phyloP scores from a whole-genome alignment of 805 yeast species.

The Cyberlindnera samutprakarnensis region DNA sequence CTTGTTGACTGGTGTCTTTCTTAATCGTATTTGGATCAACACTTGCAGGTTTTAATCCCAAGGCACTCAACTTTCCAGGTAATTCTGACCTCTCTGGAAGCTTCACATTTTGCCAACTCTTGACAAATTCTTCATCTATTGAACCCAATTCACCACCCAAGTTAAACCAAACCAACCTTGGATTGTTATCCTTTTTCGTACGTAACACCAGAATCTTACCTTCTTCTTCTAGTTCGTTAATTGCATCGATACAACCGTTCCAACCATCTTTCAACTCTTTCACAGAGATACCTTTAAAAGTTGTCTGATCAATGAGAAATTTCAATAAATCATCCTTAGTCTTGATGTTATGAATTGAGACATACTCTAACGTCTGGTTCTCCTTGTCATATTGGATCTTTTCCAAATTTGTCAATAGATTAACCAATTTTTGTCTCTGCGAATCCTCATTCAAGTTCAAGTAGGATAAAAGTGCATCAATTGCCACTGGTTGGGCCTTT shows the following conservation, averaged over 20 bases:
- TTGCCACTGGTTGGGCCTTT: constrained; percentile 59
- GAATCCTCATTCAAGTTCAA: constrained; percentile 40
- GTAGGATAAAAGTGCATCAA: constrained; percentile 59
- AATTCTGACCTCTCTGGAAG: constrained; percentile 79
- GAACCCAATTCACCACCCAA: constrained; percentile 62
- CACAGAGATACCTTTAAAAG: constrained; percentile 82
- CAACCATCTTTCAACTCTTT: constrained; percentile 78
- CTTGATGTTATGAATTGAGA: constrained; percentile 82
- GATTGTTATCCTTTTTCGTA: constrained; percentile 88
- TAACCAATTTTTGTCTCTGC: constrained; percentile 59
- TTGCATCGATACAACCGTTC: constrained; percentile 79
- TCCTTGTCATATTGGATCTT: constrained; percentile 63
- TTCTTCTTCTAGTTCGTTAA: constrained; percentile 70
- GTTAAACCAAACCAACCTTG: constrained; percentile 91
- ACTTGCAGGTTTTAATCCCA: constrained; percentile 93
- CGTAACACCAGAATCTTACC: constrained; percentile 75
- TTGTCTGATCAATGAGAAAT: constrained; percentile 70
- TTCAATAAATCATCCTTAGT: constrained; percentile 69
- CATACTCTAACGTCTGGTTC: constrained; percentile 68
- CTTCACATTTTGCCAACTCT: constrained; percentile 71
- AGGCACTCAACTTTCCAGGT: constrained; percentile 67
- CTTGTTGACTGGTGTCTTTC: constrained; percentile 49
- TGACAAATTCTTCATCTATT: constrained; percentile 75
- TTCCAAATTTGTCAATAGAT: constrained; percentile 67
- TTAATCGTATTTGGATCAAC: constrained; percentile 95